Conservation (phyloP, 106 monocot species). For the Acanthochlamys bracteata region DNA sequence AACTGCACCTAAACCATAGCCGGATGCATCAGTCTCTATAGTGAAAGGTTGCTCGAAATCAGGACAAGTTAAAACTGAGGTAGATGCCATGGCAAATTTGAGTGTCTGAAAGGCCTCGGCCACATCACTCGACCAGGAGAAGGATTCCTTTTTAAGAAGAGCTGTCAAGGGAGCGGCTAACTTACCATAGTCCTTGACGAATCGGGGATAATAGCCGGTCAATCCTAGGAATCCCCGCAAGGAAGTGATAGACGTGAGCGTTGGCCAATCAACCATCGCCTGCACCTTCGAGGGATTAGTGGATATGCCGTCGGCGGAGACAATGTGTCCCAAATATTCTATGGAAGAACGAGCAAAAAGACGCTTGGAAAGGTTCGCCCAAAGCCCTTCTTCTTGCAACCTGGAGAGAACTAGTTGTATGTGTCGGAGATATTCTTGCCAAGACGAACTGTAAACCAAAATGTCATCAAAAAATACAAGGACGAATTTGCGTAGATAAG, state of each 20-base stretch:
- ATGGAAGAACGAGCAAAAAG: too few relatives aligned
- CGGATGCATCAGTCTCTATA: conserved; percentile 7
- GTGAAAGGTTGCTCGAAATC: neutral
- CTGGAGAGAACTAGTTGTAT: too few relatives aligned
- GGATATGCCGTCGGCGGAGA: too few relatives aligned
- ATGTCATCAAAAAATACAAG: conserved; percentile 1
- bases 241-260: too few relatives aligned
- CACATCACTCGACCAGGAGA: neutral
- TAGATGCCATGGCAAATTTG: neutral
- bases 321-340: too few relatives aligned
- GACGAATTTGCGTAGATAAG: neutral
- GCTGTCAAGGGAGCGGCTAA: neutral
- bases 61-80: neutral
- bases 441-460: neutral
- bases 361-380: too few relatives aligned
- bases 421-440: too few relatives aligned
- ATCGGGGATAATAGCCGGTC: conserved; percentile 4
- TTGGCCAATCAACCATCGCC: too few relatives aligned
- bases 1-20: neutral
- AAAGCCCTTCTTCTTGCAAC: too few relatives aligned
- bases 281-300: too few relatives aligned
- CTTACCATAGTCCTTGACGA: neutral
- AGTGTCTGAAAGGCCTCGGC: neutral
- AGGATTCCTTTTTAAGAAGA: neutral
- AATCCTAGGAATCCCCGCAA: neutral